Conservation (phyloP, 2,329 filamentous ascomycete species). For the Arthrobotrys musiformis region DNA sequence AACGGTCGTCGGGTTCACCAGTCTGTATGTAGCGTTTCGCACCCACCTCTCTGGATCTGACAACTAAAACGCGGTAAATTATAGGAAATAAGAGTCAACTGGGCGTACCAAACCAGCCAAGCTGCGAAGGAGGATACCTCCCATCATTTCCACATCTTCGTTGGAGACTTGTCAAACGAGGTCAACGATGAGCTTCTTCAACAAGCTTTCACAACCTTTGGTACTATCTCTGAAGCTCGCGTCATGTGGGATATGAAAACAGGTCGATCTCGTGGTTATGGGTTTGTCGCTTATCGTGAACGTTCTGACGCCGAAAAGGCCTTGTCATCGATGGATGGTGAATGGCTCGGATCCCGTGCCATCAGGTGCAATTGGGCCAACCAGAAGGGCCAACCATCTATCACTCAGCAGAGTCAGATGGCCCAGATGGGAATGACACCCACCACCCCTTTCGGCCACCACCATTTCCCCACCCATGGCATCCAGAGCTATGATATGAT, state of each 20-base stretch:
- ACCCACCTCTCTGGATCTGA: not conserved
- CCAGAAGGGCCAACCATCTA: constrained; percentile 99
- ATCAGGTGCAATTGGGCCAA: constrained; percentile 99
- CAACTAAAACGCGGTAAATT: constrained; percentile 35
- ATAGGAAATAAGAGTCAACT: constrained; percentile 98
- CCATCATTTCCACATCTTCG: constrained; percentile 98
- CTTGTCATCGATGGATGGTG: constrained; percentile 95
- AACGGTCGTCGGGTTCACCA: constrained; percentile 96
- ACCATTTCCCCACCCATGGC: constrained; percentile 97
- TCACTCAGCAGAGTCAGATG: constrained; percentile 97
- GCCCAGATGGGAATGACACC: constrained; percentile 97
- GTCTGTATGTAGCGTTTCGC: constrained; percentile 72
- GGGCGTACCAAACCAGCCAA: constrained; percentile 98
- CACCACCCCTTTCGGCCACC: constrained; percentile 93
- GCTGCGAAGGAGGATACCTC: constrained; percentile 96
- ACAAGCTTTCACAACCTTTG: constrained; percentile 95
- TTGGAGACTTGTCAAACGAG: constrained; percentile 96
- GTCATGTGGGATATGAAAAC: constrained; percentile 99
- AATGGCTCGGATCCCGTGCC: constrained; percentile 97
- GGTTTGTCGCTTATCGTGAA: constrained; percentile 97
- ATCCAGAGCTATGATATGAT: constrained; percentile 98
- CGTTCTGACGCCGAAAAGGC: constrained; percentile 94
- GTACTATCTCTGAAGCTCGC: constrained; percentile 93
- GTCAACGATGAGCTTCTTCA: constrained; percentile 95
- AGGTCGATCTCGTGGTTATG: constrained; percentile 93